Base-by-base conservation (phyloP, 2,329 filamentous ascomycete genomes). In the Stachybotrys chlorohalonatus region DNA sequence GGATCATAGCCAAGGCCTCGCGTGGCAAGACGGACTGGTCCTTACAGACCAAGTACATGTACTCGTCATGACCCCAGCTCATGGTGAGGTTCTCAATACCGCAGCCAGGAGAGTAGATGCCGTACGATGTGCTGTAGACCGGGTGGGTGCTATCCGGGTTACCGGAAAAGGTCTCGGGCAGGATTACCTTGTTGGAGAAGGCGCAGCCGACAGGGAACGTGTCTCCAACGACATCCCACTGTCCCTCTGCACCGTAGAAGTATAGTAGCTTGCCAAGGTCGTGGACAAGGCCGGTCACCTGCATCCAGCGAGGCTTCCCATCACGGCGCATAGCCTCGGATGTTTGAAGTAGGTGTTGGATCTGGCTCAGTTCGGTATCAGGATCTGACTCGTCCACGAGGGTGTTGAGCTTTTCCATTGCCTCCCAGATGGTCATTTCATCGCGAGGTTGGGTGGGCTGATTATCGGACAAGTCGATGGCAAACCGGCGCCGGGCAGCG, bases 221-320 rank as follows among this genome's bases (percentile, higher is more conserved):
- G 70, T 92, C 88, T 55, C 91, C 91, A 31, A 96, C 91, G 3
- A 95, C 90, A 66, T 95, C 90, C 91, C 91, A 96, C 73, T 95
- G 91, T 52, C 90, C 90, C 64, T 86, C 75, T n/a, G 88, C 89
- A 57, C 83, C 88, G 73, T 88, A 88, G 74, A 90, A 89, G 76
- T 85, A 89, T 59, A 90, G 81, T 11, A 92, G 80, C 73, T 91
- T 92, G 69, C 88, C 88, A 1, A 91, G 77, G 66, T 91, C 88
- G 71, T 92, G 88, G 68, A 91, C 86, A 30, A 92, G 77, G 7
- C 87, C 87, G 0, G 84, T 86, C 31, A 90, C 72, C 73, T 90
- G 86, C 85, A 91, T 90, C 87, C 87, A 91, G 60, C 86, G 80
- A 8, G 87, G 87, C 75, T 89, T 89, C 66, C 87, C 86, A 68